phyloP scores from a whole-genome alignment of 164 flowering plant genomes.

The Pachysandra terminalis region DNA sequence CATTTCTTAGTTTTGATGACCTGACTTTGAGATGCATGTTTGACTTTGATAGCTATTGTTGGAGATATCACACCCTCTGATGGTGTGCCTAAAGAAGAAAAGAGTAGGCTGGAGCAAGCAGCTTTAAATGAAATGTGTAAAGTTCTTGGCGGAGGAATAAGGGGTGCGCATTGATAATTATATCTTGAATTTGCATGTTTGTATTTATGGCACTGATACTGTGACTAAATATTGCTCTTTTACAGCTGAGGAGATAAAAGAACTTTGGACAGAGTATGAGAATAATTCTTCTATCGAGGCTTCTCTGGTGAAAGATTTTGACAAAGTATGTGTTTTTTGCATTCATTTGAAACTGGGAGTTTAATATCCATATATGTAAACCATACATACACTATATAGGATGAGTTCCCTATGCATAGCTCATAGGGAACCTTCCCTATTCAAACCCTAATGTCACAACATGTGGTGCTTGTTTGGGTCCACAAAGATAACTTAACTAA shows the following conservation, averaged over 20 bases:
- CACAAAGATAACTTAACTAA: no score
- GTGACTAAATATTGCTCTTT: conserved; percentile 11
- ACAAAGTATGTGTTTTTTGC: conserved; percentile 58
- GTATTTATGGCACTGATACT: neutral
- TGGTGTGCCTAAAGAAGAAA: conserved; percentile 85
- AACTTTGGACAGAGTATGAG: conserved; percentile 94
- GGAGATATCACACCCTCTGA: conserved; percentile 98
- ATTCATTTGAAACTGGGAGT: neutral
- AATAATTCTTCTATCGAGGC: conserved; percentile 88
- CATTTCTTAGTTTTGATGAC: neutral
- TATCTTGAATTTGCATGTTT: conserved; percentile 5
- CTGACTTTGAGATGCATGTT: conserved; percentile 11
- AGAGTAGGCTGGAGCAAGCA: conserved; percentile 72
- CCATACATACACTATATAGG: no score
- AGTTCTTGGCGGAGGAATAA: conserved; percentile 88
- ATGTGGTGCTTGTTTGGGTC: no score
- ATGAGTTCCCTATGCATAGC: no score
- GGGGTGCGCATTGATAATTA: conserved; percentile 47
- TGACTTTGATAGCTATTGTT: conserved; percentile 69
- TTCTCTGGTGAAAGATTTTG: conserved; percentile 92
- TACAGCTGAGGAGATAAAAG: conserved; percentile 90
- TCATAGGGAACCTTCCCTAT: no score
- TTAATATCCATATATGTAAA: neutral
- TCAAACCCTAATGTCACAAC: no score
- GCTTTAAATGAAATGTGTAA: conserved; percentile 90